These are phyloP conservation scores for Flaveria linearis DNA, from an alignment of 129 eudicot species.

Conservation along the genomic window DNA sequence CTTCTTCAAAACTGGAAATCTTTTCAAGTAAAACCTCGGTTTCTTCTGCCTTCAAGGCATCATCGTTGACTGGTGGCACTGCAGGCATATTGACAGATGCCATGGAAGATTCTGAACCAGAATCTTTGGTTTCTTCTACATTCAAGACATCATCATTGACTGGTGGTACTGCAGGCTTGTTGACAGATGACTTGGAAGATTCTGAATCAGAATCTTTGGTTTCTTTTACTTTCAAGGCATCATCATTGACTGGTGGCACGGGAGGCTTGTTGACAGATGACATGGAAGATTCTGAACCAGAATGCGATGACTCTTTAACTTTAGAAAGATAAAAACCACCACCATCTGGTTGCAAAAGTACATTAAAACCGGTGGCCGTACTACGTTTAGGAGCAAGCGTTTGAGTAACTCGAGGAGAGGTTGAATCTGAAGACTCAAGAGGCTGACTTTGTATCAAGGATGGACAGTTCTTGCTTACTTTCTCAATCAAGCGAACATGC, in stretches of 20 bases:
- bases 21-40: conserved; percentile 32
- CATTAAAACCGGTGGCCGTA: conserved; percentile 39
- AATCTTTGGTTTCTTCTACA: neutral
- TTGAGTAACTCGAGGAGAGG: neutral
- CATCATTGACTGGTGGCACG: neutral
- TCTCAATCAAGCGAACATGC: neutral
- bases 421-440: neutral
- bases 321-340: conserved; percentile 47
- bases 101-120: neutral
- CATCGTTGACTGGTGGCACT: neutral
- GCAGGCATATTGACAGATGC: neutral
- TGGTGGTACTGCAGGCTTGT: neutral
- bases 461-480: neutral
- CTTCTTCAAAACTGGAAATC: conserved; percentile 44
- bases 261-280: neutral
- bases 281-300: conserved; percentile 35
- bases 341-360: conserved; percentile 37
- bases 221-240: neutral
- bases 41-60: neutral
- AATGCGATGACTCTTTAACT: conserved; percentile 54
- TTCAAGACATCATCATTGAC: neutral
- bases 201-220: conserved; percentile 43
- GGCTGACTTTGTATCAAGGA: neutral
- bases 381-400: conserved; percentile 4
- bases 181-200: neutral